Evolutionary conservation across 2,329 filamentous ascomycete genomes (phyloP), one percentile per base, ranked within the genome.

Genomic region (Colletotrichum incanum): DNA sequence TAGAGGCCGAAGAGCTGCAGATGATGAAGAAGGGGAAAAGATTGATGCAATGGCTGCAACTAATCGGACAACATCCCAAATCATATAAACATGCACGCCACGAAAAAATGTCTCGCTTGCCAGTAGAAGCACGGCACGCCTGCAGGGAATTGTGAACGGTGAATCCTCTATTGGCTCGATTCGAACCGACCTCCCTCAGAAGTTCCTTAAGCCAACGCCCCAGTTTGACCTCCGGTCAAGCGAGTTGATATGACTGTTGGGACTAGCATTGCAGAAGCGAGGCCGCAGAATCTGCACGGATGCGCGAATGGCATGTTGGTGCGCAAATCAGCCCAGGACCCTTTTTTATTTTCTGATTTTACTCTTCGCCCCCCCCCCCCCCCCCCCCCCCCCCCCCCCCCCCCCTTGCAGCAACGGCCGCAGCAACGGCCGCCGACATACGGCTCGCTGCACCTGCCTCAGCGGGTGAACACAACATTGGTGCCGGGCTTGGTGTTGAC

Each of bases 401-500:
- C 26, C 23, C 43, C 7, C 6, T 28, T 18, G 23, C 47, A 18
- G 18, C 28, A 45, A 39, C 58, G 59, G 65, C 69, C 45, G 65
- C 43, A 54, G 26, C 28, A 41, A 45, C n/a, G 18, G 34, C 26
- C 37, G 8, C 37, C 16, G n/a, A 47, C 59, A n/a, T 45, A 39
- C 23, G n/a, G 52, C 16, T 43, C n/a, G 23, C 23, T 52, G 65
- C 56, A 31, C 58, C 23, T 37, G 69, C 56, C 47, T 71, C 67
- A 71, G 45, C 56, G 58, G 47, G 45, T 76, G 59, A 80, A 80
- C 41, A 68, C 74, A 39, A 80, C 78, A 64, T 74, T 79, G 28
- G 75, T 78, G 9, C 77, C 78, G 18, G 79, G 70, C 55, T 79
- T 79, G 67, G 79, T 79, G 66, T 79, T 79, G 52, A 80, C 78